Base-by-base conservation (phyloP, 106 monocot genomes). In the Ottelia alismoides region DNA sequence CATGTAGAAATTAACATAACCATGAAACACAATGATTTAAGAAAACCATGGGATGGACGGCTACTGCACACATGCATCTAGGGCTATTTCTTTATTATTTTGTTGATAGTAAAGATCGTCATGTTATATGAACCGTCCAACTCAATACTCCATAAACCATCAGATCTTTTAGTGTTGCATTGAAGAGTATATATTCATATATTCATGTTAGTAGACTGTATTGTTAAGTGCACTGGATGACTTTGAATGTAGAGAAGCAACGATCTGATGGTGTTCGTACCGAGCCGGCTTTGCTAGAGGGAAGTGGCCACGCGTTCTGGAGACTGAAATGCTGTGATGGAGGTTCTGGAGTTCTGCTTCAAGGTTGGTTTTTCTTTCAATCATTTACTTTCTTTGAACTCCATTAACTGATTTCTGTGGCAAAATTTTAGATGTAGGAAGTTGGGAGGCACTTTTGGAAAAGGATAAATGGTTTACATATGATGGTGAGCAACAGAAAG, bases 391-490 rank as follows among this genome's bases (percentile, higher is more conserved):
- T n/a, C n/a, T 14, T 43, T 19, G 1, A 31, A 31, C 48, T 6
- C 4, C 10, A 62, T 26, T 28, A 19, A 28, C 3, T 19, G n/a
- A 53, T 7, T 16, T 27, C 16, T 17, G 18, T 1, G 21, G 14
- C 30, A 19, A 23, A n/a, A 48, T 27, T 70, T 3, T 65, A 81
- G 81, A 76, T 51, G 22, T 69, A 51, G 69, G 50, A 19, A 61
- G 56, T 3, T 62, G 63, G 72, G 67, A 68, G 24, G 35, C 16
- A 17, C n/a, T 44, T 63, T 19, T 29, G 23, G 48, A 49, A 55
- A 24, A 65, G 47, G 80, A 81, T 50, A 72, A 55, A 40, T 81
- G 81, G 81, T 68, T 72, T 54, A 18, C 44, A 19, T 76, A 64
- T 69, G 68, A 67, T 47, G 64, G 68, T 30, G 72, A 76, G 27